Conservation (phyloP, 1,284 basidiomycete species). For the Anthracocystis panici-leucophaei region DNA sequence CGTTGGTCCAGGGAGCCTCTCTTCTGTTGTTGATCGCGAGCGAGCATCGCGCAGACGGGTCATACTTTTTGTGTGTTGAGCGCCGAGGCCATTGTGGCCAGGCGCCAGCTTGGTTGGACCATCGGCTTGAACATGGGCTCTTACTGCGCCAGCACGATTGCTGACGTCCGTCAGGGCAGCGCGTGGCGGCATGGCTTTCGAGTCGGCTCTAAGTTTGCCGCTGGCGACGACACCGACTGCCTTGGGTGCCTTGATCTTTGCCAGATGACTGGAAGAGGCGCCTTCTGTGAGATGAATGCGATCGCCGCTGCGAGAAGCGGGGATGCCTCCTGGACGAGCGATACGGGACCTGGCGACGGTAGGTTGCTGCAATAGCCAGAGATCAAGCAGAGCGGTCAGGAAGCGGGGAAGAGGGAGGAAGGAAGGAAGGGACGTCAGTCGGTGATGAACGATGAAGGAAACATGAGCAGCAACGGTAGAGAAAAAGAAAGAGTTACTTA, state of each 20-base stretch:
- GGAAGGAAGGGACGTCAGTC: constrained; percentile 5
- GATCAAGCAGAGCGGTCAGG: background rate
- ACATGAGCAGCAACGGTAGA: background rate
- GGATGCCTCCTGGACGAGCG: constrained; percentile 42
- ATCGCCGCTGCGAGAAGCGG: constrained; percentile 49
- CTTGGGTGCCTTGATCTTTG: constrained; percentile 34
- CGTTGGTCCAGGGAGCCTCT: constrained; percentile 21
- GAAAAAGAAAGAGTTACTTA: constrained; percentile 5
- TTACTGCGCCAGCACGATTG: constrained; percentile 30
- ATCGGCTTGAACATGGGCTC: constrained; percentile 15
- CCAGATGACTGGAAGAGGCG: constrained; percentile 28
- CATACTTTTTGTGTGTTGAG: constrained; percentile 46
- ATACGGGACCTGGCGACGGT: constrained; percentile 38
- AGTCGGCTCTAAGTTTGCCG: constrained; percentile 28
- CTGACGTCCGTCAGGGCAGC: constrained; percentile 50
- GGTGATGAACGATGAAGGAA: background rate
- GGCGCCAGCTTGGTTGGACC: constrained; percentile 29
- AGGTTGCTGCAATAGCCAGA: constrained; percentile 20
- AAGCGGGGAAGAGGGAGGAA: background rate
- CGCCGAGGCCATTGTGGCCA: constrained; percentile 36
- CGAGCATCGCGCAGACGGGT: constrained; percentile 40
- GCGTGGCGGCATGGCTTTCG: constrained; percentile 35
- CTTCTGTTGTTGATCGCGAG: constrained; percentile 35
- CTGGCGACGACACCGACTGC: constrained; percentile 12
- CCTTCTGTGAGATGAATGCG: constrained; percentile 48